Conservation (phyloP, 2,329 filamentous ascomycete species). For the Colletotrichum incanum region DNA sequence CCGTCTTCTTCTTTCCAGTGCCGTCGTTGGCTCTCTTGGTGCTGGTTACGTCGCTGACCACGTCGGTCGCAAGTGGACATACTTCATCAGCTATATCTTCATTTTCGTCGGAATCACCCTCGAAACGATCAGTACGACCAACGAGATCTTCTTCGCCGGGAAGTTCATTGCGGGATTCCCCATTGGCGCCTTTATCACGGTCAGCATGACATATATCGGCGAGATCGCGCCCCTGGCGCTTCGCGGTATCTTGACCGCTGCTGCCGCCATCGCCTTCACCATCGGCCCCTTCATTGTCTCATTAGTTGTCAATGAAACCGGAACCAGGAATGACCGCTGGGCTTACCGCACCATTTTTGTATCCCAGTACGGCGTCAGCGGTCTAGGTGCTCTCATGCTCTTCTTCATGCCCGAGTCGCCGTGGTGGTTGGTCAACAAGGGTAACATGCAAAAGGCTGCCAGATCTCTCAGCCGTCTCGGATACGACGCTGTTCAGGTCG, state of each 20-base stretch:
- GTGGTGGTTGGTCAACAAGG: slow-evolving; percentile 57
- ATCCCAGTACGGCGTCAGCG: slow-evolving; percentile 41
- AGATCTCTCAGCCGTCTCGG: slow-evolving; percentile 51
- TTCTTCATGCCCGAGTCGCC: slow-evolving; percentile 59
- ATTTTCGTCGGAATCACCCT: slow-evolving; percentile 57
- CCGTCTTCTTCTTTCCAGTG: slow-evolving; percentile 25
- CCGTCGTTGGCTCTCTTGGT: slow-evolving; percentile 37
- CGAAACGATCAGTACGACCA: slow-evolving; percentile 51
- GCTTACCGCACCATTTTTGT: slow-evolving; percentile 49
- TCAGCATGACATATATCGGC: slow-evolving; percentile 51
- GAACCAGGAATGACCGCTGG: slow-evolving; percentile 49
- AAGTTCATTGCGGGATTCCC: slow-evolving; percentile 61
- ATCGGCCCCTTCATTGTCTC: slow-evolving; percentile 50
- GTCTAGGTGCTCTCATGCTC: slow-evolving; percentile 25
- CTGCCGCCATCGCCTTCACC: slow-evolving; percentile 48
- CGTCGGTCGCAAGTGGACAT: slow-evolving; percentile 41
- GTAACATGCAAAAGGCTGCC: slow-evolving; percentile 41
- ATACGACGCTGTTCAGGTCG: slow-evolving; percentile 47
- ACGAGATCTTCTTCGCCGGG: slow-evolving; percentile 58
- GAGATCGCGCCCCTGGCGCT: slow-evolving; percentile 51
- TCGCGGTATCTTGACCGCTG: slow-evolving; percentile 49
- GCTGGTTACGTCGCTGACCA: slow-evolving; percentile 36
- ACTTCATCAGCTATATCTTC: slow-evolving; percentile 55
- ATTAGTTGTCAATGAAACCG: slow-evolving; percentile 52
- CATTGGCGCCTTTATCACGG: slow-evolving; percentile 48